phyloP scores from a whole-genome alignment of 495 filamentous ascomycete genomes.

The Aspergillus leporis region DNA sequence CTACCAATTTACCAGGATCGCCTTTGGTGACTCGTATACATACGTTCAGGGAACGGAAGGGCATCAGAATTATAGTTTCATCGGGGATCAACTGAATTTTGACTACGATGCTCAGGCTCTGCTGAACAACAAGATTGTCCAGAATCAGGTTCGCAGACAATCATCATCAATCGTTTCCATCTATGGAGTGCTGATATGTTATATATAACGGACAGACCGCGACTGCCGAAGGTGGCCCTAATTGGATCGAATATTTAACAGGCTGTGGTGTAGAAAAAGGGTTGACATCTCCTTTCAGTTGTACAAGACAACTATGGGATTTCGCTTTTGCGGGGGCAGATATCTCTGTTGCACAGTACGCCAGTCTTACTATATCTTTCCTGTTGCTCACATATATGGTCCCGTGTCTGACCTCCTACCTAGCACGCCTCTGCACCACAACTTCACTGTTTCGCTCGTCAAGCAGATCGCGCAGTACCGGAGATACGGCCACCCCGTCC shows the following conservation, averaged over 20 bases:
- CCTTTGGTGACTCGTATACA: slow-evolving; percentile 59
- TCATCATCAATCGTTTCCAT: not conserved
- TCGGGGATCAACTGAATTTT: slow-evolving; percentile 43
- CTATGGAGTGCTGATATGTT: not conserved
- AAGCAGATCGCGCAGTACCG: slow-evolving; percentile 42
- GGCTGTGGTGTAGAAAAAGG: slow-evolving; percentile 41
- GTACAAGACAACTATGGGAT: slow-evolving; percentile 52
- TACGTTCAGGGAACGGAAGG: slow-evolving; percentile 53
- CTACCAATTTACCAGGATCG: slow-evolving; percentile 27
- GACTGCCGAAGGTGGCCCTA: slow-evolving; percentile 51
- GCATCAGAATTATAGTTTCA: slow-evolving; percentile 50
- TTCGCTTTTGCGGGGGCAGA: slow-evolving; percentile 58
- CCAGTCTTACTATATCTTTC: not conserved
- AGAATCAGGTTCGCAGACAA: slow-evolving; percentile 41
- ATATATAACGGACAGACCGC: slow-evolving; percentile 18
- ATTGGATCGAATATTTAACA: slow-evolving; percentile 53
- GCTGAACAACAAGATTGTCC: slow-evolving; percentile 48
- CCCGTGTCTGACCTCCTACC: not conserved
- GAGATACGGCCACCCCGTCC: slow-evolving; percentile 30
- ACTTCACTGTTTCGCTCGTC: slow-evolving; percentile 46
- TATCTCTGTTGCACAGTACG: slow-evolving; percentile 42
- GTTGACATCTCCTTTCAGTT: slow-evolving; percentile 36
- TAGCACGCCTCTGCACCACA: slow-evolving; percentile 48
- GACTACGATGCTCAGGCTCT: slow-evolving; percentile 40
- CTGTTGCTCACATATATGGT: not conserved